Conservation (phyloP, 352 stramenopile species). For the Phytophthora hibernalis region DNA sequence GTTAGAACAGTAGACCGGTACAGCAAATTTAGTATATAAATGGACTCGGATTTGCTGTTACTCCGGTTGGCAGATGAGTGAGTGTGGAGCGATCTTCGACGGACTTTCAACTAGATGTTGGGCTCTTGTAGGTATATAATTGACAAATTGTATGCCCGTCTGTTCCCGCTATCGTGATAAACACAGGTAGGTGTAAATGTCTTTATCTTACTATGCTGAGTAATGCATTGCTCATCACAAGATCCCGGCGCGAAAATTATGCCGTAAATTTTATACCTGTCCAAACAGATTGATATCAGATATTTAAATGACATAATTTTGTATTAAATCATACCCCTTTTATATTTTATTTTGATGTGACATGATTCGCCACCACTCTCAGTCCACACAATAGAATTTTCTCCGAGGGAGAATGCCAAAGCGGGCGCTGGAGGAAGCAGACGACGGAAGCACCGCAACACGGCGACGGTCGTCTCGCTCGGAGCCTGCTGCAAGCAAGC, state of each 20-base stretch:
- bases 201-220: background rate
- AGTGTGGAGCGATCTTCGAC: background rate
- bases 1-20: background rate
- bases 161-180: background rate
- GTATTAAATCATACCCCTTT: background rate
- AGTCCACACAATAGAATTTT: background rate
- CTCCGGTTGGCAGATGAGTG: background rate
- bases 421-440: background rate
- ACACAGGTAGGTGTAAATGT: slow-evolving; percentile 1
- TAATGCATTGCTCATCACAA: background rate
- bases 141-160: background rate
- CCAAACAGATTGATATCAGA: background rate
- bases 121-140: background rate
- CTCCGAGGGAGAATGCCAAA: background rate
- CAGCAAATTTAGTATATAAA: background rate
- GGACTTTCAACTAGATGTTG: no score
- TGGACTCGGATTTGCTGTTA: no score
- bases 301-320: background rate
- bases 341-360: background rate
- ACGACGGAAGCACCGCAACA: background rate
- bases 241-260: background rate
- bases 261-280: background rate
- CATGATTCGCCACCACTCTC: background rate
- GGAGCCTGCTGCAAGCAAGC: background rate
- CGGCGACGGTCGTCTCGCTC: background rate